Conservation (phyloP, 768 basidiomycete genomes). For the Hysterangium stoloniferum region DNA sequence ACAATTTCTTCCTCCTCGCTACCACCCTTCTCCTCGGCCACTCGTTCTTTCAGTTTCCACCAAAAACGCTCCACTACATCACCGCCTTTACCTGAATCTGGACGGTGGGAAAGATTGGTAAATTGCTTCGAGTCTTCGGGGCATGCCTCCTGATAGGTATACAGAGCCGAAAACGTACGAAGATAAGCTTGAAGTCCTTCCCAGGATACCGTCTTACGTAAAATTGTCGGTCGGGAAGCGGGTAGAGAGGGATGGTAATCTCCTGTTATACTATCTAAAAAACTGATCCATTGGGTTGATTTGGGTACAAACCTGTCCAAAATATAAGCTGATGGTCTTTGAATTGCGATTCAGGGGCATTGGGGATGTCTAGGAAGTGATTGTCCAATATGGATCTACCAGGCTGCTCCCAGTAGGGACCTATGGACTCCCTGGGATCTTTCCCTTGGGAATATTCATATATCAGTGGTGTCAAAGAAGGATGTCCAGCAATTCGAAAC, state of each 20-base stretch:
- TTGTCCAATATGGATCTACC: constrained; percentile 69
- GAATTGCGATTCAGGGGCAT: constrained; percentile 34
- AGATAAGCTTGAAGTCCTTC: constrained; percentile 59
- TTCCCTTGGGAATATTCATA: constrained; percentile 54
- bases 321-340: constrained; percentile 43
- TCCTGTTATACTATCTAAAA: constrained; percentile 23
- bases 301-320: constrained; percentile 49
- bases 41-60: constrained; percentile 40
- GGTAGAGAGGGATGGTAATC: constrained; percentile 34
- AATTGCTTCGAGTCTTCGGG: constrained; percentile 43
- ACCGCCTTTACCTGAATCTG: constrained; percentile 32
- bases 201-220: constrained; percentile 58
- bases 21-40: constrained; percentile 21
- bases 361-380: constrained; percentile 63
- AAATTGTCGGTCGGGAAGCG: constrained; percentile 37
- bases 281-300: background rate
- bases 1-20: constrained; percentile 23
- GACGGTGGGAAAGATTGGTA: constrained; percentile 12
- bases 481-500: constrained; percentile 56
- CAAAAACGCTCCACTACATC: constrained; percentile 62
- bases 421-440: constrained; percentile 46
- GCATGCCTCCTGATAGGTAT: constrained; percentile 55
- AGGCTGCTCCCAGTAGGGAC: constrained; percentile 74
- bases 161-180: constrained; percentile 61
- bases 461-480: constrained; percentile 50